Evolutionary conservation across 148 eudicot genomes (phyloP), one percentile per base, ranked within the genome.

Genomic region (Fagopyrum tataricum): DNA sequence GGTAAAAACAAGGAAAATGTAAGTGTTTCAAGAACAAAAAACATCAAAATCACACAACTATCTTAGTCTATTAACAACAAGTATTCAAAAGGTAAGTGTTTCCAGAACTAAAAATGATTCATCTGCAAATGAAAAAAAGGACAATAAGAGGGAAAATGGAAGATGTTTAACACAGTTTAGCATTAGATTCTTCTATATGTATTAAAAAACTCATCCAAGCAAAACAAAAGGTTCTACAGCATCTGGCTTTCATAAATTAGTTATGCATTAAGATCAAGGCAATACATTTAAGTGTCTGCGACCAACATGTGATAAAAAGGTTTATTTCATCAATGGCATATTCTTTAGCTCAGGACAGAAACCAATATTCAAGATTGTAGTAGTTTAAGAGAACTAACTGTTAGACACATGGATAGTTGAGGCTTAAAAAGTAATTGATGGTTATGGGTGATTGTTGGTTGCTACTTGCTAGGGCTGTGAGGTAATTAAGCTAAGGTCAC

Each of bases 31-130:
- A 49, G n/a, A 14, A 14, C 20, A 15, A 49, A 4, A 21, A 47
- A 37, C 75, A 64, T 71, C 69, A 64, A 51, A 31, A 31, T 31
- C 46, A 77, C 37, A 66, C 70, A 31, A 31, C 20, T 13, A 49
- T 18, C 20, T 31, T 31, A 31, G 37, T 31, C 37, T 31, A 31
- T 31, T 31, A 31, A 31, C 37, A 31, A 31, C 2, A 31, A 2
- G 2, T 31, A 31, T 31, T 31, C 37, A 6, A 49, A 31, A 31
- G 1, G 37, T 31, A 31, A 31, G 37, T 31, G 37, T 1, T 31
- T 49, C n/a, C 15, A 49, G n/a, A 14, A 14, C 4, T 4, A 49
- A 4, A 21, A 47, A 37, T 66, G 52, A 49, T n/a, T 66, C 40
- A 26, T 43, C 7, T 74, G 12, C 55, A 49, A 49, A 49, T 13